Base-by-base conservation (phyloP, 1,139 yeast species). In the Candida sp. region DNA sequence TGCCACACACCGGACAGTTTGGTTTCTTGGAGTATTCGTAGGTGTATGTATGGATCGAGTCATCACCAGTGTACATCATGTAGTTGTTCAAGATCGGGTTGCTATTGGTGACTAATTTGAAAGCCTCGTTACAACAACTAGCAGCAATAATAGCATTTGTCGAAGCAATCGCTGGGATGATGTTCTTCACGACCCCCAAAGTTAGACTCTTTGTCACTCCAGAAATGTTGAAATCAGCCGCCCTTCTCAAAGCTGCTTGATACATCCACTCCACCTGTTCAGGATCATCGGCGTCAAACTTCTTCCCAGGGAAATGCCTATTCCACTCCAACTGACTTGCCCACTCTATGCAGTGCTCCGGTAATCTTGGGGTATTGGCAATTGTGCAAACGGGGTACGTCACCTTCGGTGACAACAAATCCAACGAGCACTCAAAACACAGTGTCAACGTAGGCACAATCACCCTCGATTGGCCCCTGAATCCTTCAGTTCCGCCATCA, bases 401-500 rank as follows among this genome's bases (percentile, higher is more conserved):
- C 5, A 81, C 78, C 58, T 84, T 86, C 2, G 86, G 84, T 6
- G 90, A 84, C 33, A 90, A 75, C 70, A 93, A 80, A 54, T 88
- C 92, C 45, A 90, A 74, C 1, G 97, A 89, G 63, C 99, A 94
- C 66, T 94, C 98, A 72, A 91, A 93, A 70, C 99, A 94, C 0
- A 97, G 88, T 0, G 94, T 84, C 32, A 91, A 68, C 0, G 93
- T 84, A 0, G 99, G 98, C 17, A 92, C 69, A 40, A 93, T 91
- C 8, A 92, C 90, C 61, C 97, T 85, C 12, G 93, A 84, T 63
- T 94, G 98, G 4, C 99, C 99, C 57, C 90, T 81, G 63, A 94
- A 88, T 0, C 98, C 98, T 63, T 94, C 98, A 0, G 97, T 89
- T 3, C 98, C 99, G 2, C 98, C 98, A 64, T 94, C 99, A 32